A percentile compares a stretch with the other conserved stretches of the same genome.
Evolutionary conservation across 2,329 filamentous ascomycete species (phyloP).

Genomic region (Penicillium oxalicum): DNA sequence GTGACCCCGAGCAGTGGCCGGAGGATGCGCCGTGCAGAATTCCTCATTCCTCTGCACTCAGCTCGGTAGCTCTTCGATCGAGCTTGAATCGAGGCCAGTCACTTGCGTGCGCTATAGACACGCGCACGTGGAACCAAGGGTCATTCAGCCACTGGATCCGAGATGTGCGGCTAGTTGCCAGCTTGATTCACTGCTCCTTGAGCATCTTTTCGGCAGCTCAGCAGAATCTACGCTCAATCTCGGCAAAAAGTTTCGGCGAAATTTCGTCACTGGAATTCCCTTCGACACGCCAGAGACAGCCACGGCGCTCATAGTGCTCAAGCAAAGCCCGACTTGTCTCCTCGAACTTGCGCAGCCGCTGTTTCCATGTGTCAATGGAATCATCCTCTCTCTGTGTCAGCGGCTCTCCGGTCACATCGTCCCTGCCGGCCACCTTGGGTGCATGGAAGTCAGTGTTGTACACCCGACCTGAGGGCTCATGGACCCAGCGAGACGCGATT

Average conservation of each 20-base stretch:
- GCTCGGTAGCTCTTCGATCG: too few species aligned
- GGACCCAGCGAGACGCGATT: constrained; percentile 88
- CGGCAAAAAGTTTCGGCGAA: constrained; percentile 74
- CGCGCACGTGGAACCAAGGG: too few species aligned
- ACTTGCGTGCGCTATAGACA: too few species aligned
- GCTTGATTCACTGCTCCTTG: neutral
- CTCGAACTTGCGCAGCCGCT: constrained; percentile 74
- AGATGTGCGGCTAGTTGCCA: neutral
- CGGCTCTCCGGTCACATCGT: constrained; percentile 85
- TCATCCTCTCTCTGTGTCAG: constrained; percentile 81
- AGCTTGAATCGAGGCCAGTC: too few species aligned
- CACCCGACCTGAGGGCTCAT: constrained; percentile 81
- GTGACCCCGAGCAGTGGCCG: too few species aligned
- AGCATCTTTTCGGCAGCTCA: constrained; percentile 10
- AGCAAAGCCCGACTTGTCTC: constrained; percentile 80
- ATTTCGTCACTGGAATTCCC: constrained; percentile 94
- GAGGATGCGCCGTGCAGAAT: too few species aligned
- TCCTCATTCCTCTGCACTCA: too few species aligned
- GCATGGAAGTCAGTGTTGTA: constrained; percentile 95
- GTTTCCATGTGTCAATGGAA: constrained; percentile 75
- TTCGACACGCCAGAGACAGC: constrained; percentile 78
- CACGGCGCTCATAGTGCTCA: constrained; percentile 79
- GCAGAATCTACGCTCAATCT: constrained; percentile 73
- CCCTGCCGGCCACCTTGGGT: constrained; percentile 70
- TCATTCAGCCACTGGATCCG: neutral